phyloP scores from a whole-genome alignment of 495 filamentous ascomycete species.

The Daldinia loculata region DNA sequence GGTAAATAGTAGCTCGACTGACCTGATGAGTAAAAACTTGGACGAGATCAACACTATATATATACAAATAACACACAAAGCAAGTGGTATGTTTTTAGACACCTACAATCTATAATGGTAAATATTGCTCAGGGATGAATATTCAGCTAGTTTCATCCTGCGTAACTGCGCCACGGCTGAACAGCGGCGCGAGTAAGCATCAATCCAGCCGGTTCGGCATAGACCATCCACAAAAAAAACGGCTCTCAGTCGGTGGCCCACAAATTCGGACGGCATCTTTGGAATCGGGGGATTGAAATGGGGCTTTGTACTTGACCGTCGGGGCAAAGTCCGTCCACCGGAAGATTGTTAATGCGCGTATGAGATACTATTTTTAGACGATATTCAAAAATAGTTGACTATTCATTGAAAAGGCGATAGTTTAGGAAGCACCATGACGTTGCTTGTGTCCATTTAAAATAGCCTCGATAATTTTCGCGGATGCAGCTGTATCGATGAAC shows the following conservation, averaged over 20 bases:
- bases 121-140: not conserved
- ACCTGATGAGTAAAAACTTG: not conserved
- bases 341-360: not conserved
- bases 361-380: not conserved
- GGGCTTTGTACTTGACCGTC: not conserved
- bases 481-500: slow-evolving; percentile 14
- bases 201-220: slow-evolving; percentile 2
- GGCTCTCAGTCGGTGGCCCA: not conserved
- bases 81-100: not conserved
- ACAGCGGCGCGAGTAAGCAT: not conserved
- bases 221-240: not conserved
- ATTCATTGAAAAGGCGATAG: too few species aligned
- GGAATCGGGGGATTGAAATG: not conserved
- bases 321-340: not conserved
- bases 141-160: not conserved
- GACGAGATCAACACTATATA: not conserved
- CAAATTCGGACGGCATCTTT: not conserved
- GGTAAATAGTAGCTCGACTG: not conserved
- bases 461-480: slow-evolving; percentile 8
- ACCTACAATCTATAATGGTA: not conserved
- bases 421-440: not conserved
- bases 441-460: not conserved
- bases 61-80: not conserved
- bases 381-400: not conserved
- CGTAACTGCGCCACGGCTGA: not conserved